phyloP scores from a whole-genome alignment of 495 filamentous ascomycete genomes.

The Cudoniella acicularis region DNA sequence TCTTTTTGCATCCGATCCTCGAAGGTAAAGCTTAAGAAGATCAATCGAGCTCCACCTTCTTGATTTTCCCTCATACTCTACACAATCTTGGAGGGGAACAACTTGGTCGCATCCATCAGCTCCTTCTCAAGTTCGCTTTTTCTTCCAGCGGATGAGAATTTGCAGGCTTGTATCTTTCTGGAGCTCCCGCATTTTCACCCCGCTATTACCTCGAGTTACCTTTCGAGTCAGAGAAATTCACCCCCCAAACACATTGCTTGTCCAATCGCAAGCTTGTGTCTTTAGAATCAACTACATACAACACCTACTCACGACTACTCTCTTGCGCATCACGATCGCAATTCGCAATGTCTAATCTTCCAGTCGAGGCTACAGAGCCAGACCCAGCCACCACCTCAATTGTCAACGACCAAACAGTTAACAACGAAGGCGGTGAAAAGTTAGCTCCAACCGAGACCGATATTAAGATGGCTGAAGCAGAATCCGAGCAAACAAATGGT shows the following conservation, averaged over 20 bases:
- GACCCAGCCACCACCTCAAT: constrained; percentile 19
- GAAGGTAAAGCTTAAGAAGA: too few species aligned
- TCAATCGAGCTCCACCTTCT: too few species aligned
- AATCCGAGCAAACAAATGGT: constrained; percentile 13
- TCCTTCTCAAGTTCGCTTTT: too few species aligned
- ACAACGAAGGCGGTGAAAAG: constrained; percentile 23
- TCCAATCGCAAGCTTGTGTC: too few species aligned
- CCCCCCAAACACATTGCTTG: not conserved
- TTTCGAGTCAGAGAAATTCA: not conserved
- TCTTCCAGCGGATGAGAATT: too few species aligned
- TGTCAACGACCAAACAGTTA: constrained; percentile 30
- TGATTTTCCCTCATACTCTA: too few species aligned
- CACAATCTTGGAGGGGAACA: too few species aligned
- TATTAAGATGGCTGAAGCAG: not conserved
- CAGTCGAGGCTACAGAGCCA: constrained; percentile 16
- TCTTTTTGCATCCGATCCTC: too few species aligned
- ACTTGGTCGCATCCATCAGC: too few species aligned
- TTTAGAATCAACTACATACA: too few species aligned
- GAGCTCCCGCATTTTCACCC: constrained; percentile 13
- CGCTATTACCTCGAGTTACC: constrained; percentile 21
- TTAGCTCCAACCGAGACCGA: constrained; percentile 17
- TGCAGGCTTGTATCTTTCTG: too few species aligned
- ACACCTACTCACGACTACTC: too few species aligned
- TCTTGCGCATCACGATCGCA: not conserved
- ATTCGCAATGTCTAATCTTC: constrained; percentile 15